Base-by-base conservation (phyloP, 129 eudicot species). In the Arctium lappa region DNA sequence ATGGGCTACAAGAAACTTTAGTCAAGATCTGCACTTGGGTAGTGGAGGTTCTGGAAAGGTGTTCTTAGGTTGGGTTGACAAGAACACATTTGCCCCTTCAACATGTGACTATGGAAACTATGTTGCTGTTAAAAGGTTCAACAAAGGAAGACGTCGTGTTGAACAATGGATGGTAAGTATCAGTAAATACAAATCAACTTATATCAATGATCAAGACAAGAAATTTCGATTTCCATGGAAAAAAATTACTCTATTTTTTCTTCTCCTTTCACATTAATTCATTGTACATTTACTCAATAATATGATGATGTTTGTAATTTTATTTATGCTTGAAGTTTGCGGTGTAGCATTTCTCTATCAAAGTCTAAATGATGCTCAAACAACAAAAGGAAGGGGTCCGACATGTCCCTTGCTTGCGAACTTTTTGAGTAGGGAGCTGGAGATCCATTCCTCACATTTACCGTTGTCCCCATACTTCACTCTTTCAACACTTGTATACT, bases 31-130 rank as follows among this genome's bases (percentile, higher is more conserved):
- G 36, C 10, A 72, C 15, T 27, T 86, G 79, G 91, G 86, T 8
- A 48, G 68, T 77, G 86, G 81, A 34, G 46, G 16, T 8, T 83
- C 66, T 76, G 87, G 87, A 69, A 44, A 29, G 32, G 72, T 77
- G 8, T 88, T 75, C 75, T 39, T 53, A 30, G 89, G 89, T 66
- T 83, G 84, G 86, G 9, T 88, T 4, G 73, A 86, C 11, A 63
- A 77, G 76, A 53, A 66, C 31, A 84, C 88, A 1, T 77, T 71
- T 5, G 63, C 84, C 29, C 85, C 86, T n/a, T 86, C 87, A 60
- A 76, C 18, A 42, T 15, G 27, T 15, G 89, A 86, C 15, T 36
- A 27, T 56, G 89, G 89, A 69, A 72, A 80, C 32, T 48, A 65
- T 34, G 50, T 88, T 80, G 89, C 83, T 18, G 74, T 88, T 53